Base-by-base conservation (phyloP, 805 yeast genomes). In the Priceomyces medius region DNA sequence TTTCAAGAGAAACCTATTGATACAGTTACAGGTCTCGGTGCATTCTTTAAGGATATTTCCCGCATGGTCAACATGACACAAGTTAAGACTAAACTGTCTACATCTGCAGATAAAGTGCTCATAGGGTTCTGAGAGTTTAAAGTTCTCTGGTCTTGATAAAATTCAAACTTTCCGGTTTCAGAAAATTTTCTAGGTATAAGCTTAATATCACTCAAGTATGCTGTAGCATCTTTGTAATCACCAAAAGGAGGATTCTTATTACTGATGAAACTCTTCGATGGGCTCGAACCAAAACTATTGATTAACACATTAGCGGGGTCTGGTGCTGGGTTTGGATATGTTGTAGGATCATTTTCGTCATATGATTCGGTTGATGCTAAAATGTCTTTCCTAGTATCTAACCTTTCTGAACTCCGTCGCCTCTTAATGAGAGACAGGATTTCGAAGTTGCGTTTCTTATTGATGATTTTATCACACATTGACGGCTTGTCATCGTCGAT, bases 241-340 rank as follows among this genome's bases (percentile, higher is more conserved):
- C 71, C 73, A 48, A 70, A 70, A 1, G 74, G 73, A 1, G 74
- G 75, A 38, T 59, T 43, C 12, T 61, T 54, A 41, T 53, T 48
- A 10, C 71, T 64, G 10, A 66, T 48, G 45, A 46, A 50, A 13
- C 27, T 21, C 13, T 20, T 31, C 19, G 28, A 32, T 10, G 47
- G 16, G 17, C 29, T 3, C 24, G 7, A 14, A 19, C 3, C 12
- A 16, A 18, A 18, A n/a, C 19, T 45, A 14, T 59, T 59, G 3
- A 32, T 36, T 6, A 63, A 39, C 16, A 63, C 48, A 42, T 56
- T 61, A 12, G 44, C 18, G 2, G 58, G 56, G 32, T 54, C 41
- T 2, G 73, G 71, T 20, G 46, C 53, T 5, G 74, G 73, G 46
- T 68, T 65, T 8, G 54, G 44, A 44, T 9, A 43, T 12, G 51